These are phyloP conservation scores for Pseudodiploospora longispora DNA, from an alignment of 2,329 filamentous ascomycete genomes.

Conservation along the genomic window DNA sequence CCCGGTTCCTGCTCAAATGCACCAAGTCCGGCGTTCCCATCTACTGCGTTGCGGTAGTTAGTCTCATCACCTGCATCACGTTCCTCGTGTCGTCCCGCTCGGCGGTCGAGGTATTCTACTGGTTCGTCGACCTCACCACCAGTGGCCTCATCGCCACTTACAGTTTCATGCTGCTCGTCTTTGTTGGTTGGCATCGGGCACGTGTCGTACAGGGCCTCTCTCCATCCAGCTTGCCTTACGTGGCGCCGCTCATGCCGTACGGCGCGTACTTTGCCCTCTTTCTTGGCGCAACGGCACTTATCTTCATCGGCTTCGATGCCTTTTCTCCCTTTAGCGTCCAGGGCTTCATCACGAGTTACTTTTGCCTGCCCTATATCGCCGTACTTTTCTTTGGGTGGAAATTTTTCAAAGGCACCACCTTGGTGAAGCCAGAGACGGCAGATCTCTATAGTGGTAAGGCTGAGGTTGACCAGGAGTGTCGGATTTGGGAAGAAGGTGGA, in stretches of 20 bases:
- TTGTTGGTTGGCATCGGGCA: slow-evolving; percentile 39
- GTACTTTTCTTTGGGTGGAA: slow-evolving; percentile 61
- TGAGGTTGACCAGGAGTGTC: slow-evolving; percentile 53
- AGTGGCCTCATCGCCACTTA: slow-evolving; percentile 52
- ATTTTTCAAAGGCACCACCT: slow-evolving; percentile 41
- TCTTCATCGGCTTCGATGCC: slow-evolving; percentile 50
- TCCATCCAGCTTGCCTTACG: slow-evolving; percentile 40
- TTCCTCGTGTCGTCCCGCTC: slow-evolving; percentile 41
- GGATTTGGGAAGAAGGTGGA: slow-evolving; percentile 35
- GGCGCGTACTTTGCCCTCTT: slow-evolving; percentile 40
- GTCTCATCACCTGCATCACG: slow-evolving; percentile 39
- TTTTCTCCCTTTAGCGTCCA: slow-evolving; percentile 42
- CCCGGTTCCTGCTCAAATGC: slow-evolving; percentile 44
- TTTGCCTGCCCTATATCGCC: slow-evolving; percentile 43
- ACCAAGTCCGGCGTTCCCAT: slow-evolving; percentile 52
- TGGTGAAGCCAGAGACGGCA: slow-evolving; percentile 45
- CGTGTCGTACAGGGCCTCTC: slow-evolving; percentile 39
- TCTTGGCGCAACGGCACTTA: slow-evolving; percentile 38
- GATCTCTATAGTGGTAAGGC: slow-evolving; percentile 56
- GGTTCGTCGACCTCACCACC: slow-evolving; percentile 47
- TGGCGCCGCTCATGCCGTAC: slow-evolving; percentile 42
- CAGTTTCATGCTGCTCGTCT: slow-evolving; percentile 32
- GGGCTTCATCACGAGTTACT: slow-evolving; percentile 46
- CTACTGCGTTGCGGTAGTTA: slow-evolving; percentile 41
- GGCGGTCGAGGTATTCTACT: slow-evolving; percentile 41